These are phyloP conservation scores for Fusarium hainanense DNA, from an alignment of 2,329 filamentous ascomycete species.

Conservation along the genomic window DNA sequence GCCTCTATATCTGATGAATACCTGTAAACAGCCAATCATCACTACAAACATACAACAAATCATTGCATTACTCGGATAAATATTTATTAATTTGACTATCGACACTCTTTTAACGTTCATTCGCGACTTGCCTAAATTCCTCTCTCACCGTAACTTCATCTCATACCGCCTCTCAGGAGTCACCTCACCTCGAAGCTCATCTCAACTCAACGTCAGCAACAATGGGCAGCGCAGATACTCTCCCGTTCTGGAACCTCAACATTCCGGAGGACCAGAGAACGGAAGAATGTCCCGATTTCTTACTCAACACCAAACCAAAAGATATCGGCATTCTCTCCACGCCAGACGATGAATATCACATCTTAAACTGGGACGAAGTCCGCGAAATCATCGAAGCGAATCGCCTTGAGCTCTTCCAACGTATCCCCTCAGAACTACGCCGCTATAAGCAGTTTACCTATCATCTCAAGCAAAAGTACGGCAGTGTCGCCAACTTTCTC, in stretches of 20 bases:
- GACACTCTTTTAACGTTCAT: not conserved
- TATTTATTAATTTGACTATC: not conserved
- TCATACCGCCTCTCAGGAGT: not conserved
- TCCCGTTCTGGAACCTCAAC: constrained; percentile 87
- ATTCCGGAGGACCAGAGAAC: constrained; percentile 72
- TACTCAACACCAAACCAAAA: constrained; percentile 72
- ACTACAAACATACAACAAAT: not conserved
- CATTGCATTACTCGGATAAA: not conserved
- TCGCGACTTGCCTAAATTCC: not conserved
- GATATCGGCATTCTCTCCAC: constrained; percentile 77
- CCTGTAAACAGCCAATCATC: not conserved
- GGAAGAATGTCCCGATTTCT: constrained; percentile 75
- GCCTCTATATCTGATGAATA: not conserved
- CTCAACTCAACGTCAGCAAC: not conserved
- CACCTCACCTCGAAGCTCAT: not conserved
- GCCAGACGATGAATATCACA: constrained; percentile 72
- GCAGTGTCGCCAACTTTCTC: constrained; percentile 82
- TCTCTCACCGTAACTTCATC: constrained; percentile 31
- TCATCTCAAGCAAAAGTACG: constrained; percentile 72
- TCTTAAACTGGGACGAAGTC: constrained; percentile 77
- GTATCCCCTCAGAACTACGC: constrained; percentile 80
- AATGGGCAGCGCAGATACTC: constrained; percentile 53
- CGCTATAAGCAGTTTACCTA: constrained; percentile 78
- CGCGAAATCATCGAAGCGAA: constrained; percentile 71
- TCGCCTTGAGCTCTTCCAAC: constrained; percentile 79